Percentiles rank a stretch among this genome's conserved stretches.
These are phyloP conservation scores for Aaosphaeria pasadenensis DNA, from an alignment of 2,329 filamentous ascomycete genomes.

Conservation along the genomic window DNA sequence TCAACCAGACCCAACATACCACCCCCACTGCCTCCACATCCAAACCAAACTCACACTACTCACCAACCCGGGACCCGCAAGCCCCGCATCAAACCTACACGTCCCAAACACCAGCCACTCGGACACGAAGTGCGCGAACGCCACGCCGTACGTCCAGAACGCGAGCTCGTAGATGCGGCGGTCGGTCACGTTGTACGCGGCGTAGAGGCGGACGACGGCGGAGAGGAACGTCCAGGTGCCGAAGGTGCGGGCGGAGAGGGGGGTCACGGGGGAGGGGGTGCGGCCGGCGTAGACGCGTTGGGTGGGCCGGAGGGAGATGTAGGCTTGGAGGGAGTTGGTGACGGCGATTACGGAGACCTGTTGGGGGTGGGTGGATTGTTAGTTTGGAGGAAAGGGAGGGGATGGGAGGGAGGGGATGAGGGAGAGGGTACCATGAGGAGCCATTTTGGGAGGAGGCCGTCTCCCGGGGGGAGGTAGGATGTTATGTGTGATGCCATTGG, in stretches of 20 bases:
- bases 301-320: constrained; percentile 75
- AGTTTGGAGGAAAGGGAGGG: not conserved
- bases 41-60: constrained; percentile 55
- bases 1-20: constrained; percentile 62
- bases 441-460: constrained; percentile 62
- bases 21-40: constrained; percentile 66
- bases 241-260: constrained; percentile 75
- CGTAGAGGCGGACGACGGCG: constrained; percentile 74
- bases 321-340: constrained; percentile 82
- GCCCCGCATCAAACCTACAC: constrained; percentile 60
- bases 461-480: constrained; percentile 42
- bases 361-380: constrained; percentile 1
- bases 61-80: constrained; percentile 59
- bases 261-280: constrained; percentile 59
- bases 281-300: constrained; percentile 76
- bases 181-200: constrained; percentile 75
- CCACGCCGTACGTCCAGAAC: constrained; percentile 77
- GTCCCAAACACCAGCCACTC: constrained; percentile 81
- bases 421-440: constrained; percentile 49
- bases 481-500: constrained; percentile 13
- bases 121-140: constrained; percentile 71
- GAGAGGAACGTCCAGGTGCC: constrained; percentile 85
- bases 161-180: constrained; percentile 74
- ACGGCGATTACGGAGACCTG: constrained; percentile 81
- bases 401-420: not conserved